These are phyloP conservation scores for Discostella pseudostelligera DNA, from an alignment of 108 stramenopile genomes.

Conservation along the genomic window DNA sequence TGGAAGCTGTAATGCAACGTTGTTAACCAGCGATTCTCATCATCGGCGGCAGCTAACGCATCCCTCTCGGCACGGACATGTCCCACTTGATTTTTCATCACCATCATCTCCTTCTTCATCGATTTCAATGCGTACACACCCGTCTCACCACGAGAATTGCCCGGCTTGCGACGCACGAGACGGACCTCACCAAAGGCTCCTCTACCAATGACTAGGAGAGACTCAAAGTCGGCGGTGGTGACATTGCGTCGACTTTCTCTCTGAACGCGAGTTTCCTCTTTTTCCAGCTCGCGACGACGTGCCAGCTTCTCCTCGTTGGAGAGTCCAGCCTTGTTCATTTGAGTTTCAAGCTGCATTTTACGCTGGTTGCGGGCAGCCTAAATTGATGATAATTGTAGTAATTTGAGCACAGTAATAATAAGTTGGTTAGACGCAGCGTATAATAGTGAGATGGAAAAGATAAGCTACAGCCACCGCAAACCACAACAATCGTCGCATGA, in stretches of 20 bases:
- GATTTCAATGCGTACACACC: constrained; percentile 95
- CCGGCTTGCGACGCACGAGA: constrained; percentile 81
- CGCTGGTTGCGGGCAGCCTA: constrained; percentile 74
- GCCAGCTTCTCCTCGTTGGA: constrained; percentile 81
- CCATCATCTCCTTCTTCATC: constrained; percentile 99
- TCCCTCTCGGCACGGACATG: constrained; percentile 98
- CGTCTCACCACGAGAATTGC: constrained; percentile 40
- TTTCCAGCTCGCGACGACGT: constrained; percentile 69
- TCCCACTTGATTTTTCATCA: constrained; percentile 98
- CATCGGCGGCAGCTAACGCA: constrained; percentile 90
- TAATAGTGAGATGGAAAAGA: too few species aligned
- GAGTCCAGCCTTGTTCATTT: constrained; percentile 73
- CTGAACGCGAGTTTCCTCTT: constrained; percentile 78
- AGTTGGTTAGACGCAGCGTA: too few species aligned
- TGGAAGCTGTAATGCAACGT: constrained; percentile 95
- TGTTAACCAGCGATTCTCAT: constrained; percentile 94
- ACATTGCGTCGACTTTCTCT: constrained; percentile 79
- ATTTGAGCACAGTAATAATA: too few species aligned
- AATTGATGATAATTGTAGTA: background rate
- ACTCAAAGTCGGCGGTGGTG: constrained; percentile 88
- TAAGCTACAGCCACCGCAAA: too few species aligned
- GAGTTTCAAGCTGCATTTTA: constrained; percentile 82
- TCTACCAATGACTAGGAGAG: constrained; percentile 88
- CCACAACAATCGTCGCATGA: too few species aligned
- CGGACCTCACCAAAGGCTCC: constrained; percentile 98